Conservation (phyloP, 2,329 filamentous ascomycete genomes). For the Clathrospora elynae region DNA sequence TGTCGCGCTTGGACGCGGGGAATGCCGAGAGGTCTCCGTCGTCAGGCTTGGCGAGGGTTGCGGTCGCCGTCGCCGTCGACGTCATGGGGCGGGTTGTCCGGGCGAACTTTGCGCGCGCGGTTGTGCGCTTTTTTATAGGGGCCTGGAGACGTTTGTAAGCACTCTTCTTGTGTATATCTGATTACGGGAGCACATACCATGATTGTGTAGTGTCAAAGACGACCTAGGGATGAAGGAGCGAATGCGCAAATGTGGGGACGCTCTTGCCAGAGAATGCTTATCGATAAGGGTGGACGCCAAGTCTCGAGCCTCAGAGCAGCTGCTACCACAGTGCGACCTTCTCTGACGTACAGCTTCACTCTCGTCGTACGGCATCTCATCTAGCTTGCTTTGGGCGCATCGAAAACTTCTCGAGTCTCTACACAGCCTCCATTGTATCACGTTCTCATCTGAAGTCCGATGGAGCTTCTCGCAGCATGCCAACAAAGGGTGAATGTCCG, state of each 20-base stretch:
- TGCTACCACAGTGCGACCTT: neutral
- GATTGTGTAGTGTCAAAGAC: neutral
- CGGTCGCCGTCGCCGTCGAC: no score
- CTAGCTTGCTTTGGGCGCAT: neutral
- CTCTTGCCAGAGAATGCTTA: slow-evolving; percentile 12
- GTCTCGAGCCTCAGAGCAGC: neutral
- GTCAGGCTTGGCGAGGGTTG: slow-evolving; percentile 29
- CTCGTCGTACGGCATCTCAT: slow-evolving; percentile 1
- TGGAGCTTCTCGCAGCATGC: no score
- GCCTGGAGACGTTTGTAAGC: slow-evolving; percentile 26
- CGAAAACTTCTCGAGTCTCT: slow-evolving; percentile 1
- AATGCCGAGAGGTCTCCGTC: slow-evolving; percentile 59
- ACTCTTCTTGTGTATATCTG: neutral
- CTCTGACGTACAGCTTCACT: neutral
- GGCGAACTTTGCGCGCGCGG: slow-evolving; percentile 42
- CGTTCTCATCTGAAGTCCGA: neutral
- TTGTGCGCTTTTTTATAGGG: slow-evolving; percentile 46
- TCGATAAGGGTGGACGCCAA: slow-evolving; percentile 13
- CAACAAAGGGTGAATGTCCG: no score
- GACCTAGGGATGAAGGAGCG: neutral
- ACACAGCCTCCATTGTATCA: slow-evolving; percentile 1
- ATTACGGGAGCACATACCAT: slow-evolving; percentile 15
- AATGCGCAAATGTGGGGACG: neutral
- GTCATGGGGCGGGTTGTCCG: slow-evolving; percentile 32
- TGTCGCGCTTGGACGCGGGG: slow-evolving; percentile 78